Percentiles rank a stretch among this genome's conserved stretches.
Conservation (phyloP, 2,329 filamentous ascomycete genomes). For the Cadophora gregata region DNA sequence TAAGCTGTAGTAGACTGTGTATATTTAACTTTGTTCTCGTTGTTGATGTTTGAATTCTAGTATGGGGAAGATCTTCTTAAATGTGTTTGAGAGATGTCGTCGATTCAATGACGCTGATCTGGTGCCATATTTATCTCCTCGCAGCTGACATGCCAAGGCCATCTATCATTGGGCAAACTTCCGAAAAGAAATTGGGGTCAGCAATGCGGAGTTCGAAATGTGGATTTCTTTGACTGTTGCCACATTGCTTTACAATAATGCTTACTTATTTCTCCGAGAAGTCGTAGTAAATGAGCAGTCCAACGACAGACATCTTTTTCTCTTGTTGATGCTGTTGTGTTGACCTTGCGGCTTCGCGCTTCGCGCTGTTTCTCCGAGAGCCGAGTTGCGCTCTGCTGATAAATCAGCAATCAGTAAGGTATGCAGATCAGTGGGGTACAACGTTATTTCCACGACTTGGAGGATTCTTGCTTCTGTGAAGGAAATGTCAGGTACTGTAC, state of each 20-base stretch:
- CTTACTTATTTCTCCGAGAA: constrained; percentile 1
- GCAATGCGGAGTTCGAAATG: not conserved
- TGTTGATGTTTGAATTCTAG: not conserved
- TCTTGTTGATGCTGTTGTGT: not conserved
- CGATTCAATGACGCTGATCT: not conserved
- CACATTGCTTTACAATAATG: not conserved
- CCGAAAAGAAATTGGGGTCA: not conserved
- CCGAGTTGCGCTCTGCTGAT: not conserved
- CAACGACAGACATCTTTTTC: not conserved
- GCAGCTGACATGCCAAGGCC: not conserved
- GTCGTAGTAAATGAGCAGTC: not conserved
- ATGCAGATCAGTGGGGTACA: not conserved
- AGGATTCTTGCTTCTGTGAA: not conserved
- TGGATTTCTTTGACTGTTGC: not conserved
- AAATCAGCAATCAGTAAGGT: not conserved
- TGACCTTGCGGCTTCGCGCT: not conserved
- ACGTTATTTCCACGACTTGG: not conserved
- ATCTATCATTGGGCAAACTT: not conserved
- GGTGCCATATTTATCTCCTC: not conserved
- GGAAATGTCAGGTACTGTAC: too few species aligned
- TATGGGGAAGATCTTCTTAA: not conserved
- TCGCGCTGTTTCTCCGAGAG: constrained; percentile 5
- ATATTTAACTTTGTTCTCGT: not conserved
- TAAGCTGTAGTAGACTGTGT: not conserved
- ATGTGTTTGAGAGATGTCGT: not conserved